Evolutionary conservation across 306 rosid genomes (phyloP), one percentile per base, ranked within the genome.

Genomic region (Astragalus glycyphyllos): DNA sequence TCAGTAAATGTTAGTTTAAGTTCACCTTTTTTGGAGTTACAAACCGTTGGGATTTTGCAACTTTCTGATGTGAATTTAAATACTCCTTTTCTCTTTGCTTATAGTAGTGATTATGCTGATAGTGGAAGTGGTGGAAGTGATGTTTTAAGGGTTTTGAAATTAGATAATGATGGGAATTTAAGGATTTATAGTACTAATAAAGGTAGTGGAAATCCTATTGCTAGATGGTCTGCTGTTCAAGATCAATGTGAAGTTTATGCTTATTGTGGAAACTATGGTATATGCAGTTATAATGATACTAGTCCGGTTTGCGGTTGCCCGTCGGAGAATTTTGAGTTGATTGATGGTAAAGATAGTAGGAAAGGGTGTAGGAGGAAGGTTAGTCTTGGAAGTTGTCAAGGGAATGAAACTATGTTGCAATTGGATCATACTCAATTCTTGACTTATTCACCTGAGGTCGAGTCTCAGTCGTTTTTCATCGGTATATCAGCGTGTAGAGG

Each of bases 91-190:
- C 14, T 16, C 15, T 4, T 61, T 61, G 68, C 50, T 40, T 61
- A 61, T 61, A 61, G 68, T 40, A 61, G 68, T 61, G 68, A 61
- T 8, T 61, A 40, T 40, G 50, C 49, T 61, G 49, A 61, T 61
- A 15, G 8, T 4, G 67, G 67, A 8, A 60, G 15, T 15, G 67
- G 67, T 31, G 49, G 48, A 0, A 17, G 50, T 40, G 68, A 40
- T 61, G 50, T 40, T 61, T 23, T 40, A 2, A 61, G 68, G 68
- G 34, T 61, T 9, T 61, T 61, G 68, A 61, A 61, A 16, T 40
- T 61, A 8, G 68, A 40, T 40, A 40, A 7, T 17, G 68, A 61
- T 61, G 68, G 68, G 35, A 61, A 61, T 61, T 61, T 61, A 8
- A 61, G 68, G 50, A 61, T 61, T 40, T 61, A 40, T 61, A 40